A percentile compares a stretch with the other conserved stretches of the same genome.
phyloP scores from a whole-genome alignment of 257 asterid species.

The Lavandula angustifolia region DNA sequence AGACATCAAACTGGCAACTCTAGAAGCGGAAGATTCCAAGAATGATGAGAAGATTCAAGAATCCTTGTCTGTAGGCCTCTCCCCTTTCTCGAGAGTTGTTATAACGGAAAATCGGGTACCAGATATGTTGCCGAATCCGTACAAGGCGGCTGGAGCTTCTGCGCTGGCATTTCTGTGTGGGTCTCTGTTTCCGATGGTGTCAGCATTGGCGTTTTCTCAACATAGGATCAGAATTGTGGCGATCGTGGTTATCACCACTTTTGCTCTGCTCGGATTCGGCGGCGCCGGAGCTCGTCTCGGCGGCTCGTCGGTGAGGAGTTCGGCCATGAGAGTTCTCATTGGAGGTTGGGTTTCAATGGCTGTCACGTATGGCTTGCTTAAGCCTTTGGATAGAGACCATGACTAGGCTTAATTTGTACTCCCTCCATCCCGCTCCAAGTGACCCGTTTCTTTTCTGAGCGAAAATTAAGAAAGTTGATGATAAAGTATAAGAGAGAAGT shows the following conservation, averaged over 20 bases:
- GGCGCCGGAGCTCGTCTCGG: conserved; percentile 59
- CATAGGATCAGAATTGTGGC: conserved; percentile 30
- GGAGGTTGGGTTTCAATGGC: conserved; percentile 79
- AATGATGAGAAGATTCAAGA: conserved; percentile 6
- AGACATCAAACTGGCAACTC: conserved; percentile 41
- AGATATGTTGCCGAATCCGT: conserved; percentile 46
- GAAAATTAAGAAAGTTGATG: no score
- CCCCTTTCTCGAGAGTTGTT: conserved; percentile 42
- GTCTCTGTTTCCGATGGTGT: conserved; percentile 47
- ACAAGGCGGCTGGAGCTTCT: conserved; percentile 55
- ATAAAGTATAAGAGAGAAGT: no score
- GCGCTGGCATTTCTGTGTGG: conserved; percentile 56
- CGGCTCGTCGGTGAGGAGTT: conserved; percentile 47
- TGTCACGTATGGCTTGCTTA: conserved; percentile 58
- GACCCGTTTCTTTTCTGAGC: no score
- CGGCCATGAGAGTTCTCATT: conserved; percentile 50
- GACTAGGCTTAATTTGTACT: background rate
- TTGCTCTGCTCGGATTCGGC: conserved; percentile 46
- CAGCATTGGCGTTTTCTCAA: conserved; percentile 39
- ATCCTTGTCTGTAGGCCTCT: background rate
- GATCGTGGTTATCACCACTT: conserved; percentile 42
- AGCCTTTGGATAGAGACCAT: conserved; percentile 44
- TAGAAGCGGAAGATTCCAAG: background rate
- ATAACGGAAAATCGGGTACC: conserved; percentile 19
- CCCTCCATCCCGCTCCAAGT: no score